phyloP scores from a whole-genome alignment of 2,329 filamentous ascomycete species.

The Verticillium klebahnii region DNA sequence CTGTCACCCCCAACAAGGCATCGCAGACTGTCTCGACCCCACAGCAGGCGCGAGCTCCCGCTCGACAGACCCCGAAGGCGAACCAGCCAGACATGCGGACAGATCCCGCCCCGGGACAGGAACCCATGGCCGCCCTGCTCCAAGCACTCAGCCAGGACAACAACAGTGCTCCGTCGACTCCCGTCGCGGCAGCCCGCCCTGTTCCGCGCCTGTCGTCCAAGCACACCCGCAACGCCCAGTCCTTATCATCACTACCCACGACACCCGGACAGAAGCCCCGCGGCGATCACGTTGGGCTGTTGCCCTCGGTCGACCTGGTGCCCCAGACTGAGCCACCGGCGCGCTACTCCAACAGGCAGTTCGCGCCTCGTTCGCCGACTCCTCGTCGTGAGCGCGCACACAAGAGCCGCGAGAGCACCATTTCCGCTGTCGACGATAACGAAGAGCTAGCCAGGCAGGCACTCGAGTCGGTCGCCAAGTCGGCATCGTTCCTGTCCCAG shows the following conservation, averaged over 20 bases:
- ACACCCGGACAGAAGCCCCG: conserved; percentile 60
- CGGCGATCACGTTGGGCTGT: conserved; percentile 46
- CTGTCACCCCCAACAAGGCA: conserved; percentile 51
- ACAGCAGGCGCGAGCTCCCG: conserved; percentile 40
- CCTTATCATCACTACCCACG: conserved; percentile 76
- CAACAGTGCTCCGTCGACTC: conserved; percentile 70
- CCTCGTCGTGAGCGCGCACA: conserved; percentile 26
- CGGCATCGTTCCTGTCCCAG: conserved; percentile 26
- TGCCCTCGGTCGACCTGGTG: conserved; percentile 60
- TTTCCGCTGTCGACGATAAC: conserved; percentile 63
- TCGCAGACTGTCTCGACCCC: conserved; percentile 35
- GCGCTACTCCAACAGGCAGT: conserved; percentile 34
- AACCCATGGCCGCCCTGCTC: conserved; percentile 72
- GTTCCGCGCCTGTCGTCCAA: conserved; percentile 47
- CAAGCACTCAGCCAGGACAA: conserved; percentile 77
- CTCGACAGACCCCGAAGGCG: conserved; percentile 45
- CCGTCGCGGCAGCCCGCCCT: conserved; percentile 42
- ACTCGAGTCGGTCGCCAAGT: conserved; percentile 47
- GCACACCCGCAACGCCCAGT: conserved; percentile 74
- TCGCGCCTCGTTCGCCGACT: conserved; percentile 39
- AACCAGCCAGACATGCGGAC: conserved; percentile 30
- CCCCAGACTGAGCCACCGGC: conserved; percentile 54
- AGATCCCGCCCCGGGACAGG: conserved; percentile 50
- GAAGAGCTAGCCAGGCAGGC: conserved; percentile 53
- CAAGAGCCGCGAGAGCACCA: conserved; percentile 79